Evolutionary conservation across 108 stramenopile species (phyloP).

Genomic region (Pseudonitzschia multiseries): DNA sequence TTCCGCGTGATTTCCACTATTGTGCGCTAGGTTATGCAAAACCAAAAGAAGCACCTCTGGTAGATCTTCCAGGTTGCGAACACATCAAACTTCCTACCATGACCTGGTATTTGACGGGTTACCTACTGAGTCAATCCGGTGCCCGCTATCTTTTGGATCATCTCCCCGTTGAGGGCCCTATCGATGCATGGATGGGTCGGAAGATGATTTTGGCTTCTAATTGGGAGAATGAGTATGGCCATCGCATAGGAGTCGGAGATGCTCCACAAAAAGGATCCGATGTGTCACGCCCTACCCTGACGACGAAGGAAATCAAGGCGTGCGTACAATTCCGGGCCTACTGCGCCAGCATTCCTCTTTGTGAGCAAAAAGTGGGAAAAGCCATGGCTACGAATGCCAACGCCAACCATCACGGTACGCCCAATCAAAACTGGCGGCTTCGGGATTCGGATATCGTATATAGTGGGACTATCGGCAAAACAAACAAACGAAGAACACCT

Average conservation of each 20-base stretch:
- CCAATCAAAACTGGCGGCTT: slow-evolving; percentile 48
- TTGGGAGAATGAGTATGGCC: slow-evolving; percentile 76
- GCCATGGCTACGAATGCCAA: slow-evolving; percentile 23
- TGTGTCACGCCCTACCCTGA: slow-evolving; percentile 23
- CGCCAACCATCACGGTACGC: not conserved
- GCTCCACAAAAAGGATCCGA: not conserved
- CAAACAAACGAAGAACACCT: too few relatives aligned
- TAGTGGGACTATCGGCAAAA: slow-evolving; percentile 45
- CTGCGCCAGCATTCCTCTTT: slow-evolving; percentile 69
- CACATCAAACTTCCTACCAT: slow-evolving; percentile 71
- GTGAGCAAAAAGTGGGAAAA: slow-evolving; percentile 59
- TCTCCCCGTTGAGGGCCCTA: slow-evolving; percentile 43
- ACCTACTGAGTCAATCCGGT: slow-evolving; percentile 34
- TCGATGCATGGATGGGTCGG: slow-evolving; percentile 53
- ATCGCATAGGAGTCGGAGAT: slow-evolving; percentile 62
- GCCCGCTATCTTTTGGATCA: slow-evolving; percentile 31
- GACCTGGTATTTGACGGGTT: slow-evolving; percentile 86
- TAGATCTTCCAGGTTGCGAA: slow-evolving; percentile 51
- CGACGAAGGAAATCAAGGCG: slow-evolving; percentile 51
- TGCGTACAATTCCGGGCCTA: slow-evolving; percentile 78
- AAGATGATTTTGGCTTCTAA: slow-evolving; percentile 48
- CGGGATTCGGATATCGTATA: slow-evolving; percentile 81
- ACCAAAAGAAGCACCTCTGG: slow-evolving; percentile 76
- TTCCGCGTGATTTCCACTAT: slow-evolving; percentile 87
- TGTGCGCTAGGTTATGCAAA: slow-evolving; percentile 82